Percentiles rank a stretch among this genome's conserved stretches.
Conservation (phyloP, 2,329 filamentous ascomycete genomes). For the Trichoderma hamatum region DNA sequence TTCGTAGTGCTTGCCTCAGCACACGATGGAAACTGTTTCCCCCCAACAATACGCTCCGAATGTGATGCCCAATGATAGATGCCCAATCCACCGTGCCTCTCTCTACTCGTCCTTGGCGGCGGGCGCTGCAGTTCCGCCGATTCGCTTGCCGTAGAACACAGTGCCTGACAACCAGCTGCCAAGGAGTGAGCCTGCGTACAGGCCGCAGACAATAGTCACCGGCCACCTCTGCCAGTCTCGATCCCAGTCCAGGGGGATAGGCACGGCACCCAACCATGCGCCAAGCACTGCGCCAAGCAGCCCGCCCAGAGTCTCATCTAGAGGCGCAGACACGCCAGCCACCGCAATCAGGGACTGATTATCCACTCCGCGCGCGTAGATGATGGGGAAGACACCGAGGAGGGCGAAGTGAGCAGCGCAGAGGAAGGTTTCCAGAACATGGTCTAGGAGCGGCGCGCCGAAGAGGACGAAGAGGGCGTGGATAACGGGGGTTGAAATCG, state of each 20-base stretch:
- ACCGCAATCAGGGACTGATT: conserved; percentile 69
- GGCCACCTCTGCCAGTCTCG: conserved; percentile 99
- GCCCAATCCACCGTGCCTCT: not conserved
- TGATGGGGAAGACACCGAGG: conserved; percentile 75
- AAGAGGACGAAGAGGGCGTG: conserved; percentile 77
- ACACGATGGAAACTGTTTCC: not conserved
- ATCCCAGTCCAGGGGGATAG: conserved; percentile 97
- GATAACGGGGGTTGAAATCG: conserved; percentile 67
- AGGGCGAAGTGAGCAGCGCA: conserved; percentile 81
- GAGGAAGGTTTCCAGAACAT: conserved; percentile 76
- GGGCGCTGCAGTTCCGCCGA: conserved; percentile 34
- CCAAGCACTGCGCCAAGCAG: conserved; percentile 77
- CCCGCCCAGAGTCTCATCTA: conserved; percentile 84
- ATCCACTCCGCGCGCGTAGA: conserved; percentile 85
- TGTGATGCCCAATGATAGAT: not conserved
- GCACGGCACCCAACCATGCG: conserved; percentile 90
- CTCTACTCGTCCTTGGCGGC: conserved; percentile 38
- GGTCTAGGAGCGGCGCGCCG: conserved; percentile 85
- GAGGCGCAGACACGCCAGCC: conserved; percentile 66
- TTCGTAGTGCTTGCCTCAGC: conserved; percentile 19
- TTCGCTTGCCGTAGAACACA: conserved; percentile 51
- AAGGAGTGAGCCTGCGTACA: conserved; percentile 75
- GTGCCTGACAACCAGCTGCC: conserved; percentile 66
- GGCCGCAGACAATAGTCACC: conserved; percentile 82
- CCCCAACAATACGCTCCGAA: not conserved